A percentile compares a stretch with the other conserved stretches of the same genome.
Evolutionary conservation across 805 yeast species (phyloP).

Genomic region (Metschnikowia bowlesiae): DNA sequence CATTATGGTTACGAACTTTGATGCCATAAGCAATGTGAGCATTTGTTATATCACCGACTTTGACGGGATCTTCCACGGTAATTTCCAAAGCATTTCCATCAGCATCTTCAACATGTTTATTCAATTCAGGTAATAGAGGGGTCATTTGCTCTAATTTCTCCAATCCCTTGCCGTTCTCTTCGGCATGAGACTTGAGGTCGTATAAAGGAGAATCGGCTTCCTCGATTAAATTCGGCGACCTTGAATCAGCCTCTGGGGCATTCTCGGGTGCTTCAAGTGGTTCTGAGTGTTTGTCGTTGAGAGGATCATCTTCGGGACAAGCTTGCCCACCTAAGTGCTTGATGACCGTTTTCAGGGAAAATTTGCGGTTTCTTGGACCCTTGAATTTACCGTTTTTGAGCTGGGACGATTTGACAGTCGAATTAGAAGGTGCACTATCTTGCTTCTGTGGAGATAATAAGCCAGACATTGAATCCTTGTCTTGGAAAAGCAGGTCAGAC

Average conservation of each 20-base stretch:
- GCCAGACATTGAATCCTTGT: constrained; percentile 20
- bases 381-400: constrained; percentile 27
- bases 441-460: constrained; percentile 2
- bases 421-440: constrained; percentile 1
- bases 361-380: constrained; percentile 29
- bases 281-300: constrained; percentile 21
- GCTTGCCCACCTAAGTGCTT: constrained; percentile 23
- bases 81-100: constrained; percentile 47
- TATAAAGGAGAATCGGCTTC: constrained; percentile 55
- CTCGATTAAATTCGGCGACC: constrained; percentile 34
- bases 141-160: constrained; percentile 7
- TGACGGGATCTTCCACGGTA: constrained; percentile 82
- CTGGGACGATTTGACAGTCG: constrained; percentile 10
- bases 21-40: constrained; percentile 88
- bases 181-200: constrained; percentile 24
- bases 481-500: constrained; percentile 31
- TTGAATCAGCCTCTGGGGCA: constrained; percentile 8
- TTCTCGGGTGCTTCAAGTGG: neutral
- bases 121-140: constrained; percentile 7
- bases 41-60: constrained; percentile 84
- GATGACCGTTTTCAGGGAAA: constrained; percentile 26
- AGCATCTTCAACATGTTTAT: constrained; percentile 1
- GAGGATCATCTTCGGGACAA: constrained; percentile 13
- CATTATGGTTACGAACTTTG: constrained; percentile 52
- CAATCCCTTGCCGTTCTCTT: constrained; percentile 16